Evolutionary conservation across 1,284 basidiomycete species (phyloP), one percentile per base, ranked within the genome.

Genomic region (Fistulina hepatica): DNA sequence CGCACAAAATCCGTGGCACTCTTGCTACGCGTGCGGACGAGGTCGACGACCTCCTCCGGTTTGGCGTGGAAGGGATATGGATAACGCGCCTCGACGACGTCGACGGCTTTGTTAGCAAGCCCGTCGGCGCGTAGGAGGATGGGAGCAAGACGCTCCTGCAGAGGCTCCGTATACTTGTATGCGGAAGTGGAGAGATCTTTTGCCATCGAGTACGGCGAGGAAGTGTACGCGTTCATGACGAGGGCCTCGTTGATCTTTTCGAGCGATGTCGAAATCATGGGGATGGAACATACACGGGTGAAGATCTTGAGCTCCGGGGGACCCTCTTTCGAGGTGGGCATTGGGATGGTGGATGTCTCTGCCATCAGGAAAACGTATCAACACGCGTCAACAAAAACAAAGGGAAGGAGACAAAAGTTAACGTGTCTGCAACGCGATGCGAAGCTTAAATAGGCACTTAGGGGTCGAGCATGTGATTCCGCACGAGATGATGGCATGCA

Each of bases 11-110:
- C 52, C 1, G 53, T 48, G 6, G 73, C 76, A 44, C 63, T 69
- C 47, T 78, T 67, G 36, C 65, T 69, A 39, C 62, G 61, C 43
- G 73, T 64, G 49, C 68, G 72, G 28, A 83, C 63, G 44, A 70
- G 72, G n/a, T 60, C 65, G 21, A 64, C 63, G 20, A 86, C 70
- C 6, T 84, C 80, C 49, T 80, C 77, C 2, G 81, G 74, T 46
- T 73, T 73, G 8, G 71, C 71, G 44, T 73, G 64, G 68, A 86
- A 85, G 5, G 81, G 73, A 53, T 78, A 81, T 9, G 82, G 83
- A 53, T 76, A 82, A 31, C 71, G 69, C 36, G 68, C 64, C 60
- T 84, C 67, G 36, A 85, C 76, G n/a, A 56, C 72, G 51, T 86
- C 81, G 34, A 84, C 65, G 17, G 72, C 78, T 60, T 73, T 76